Percentiles rank a stretch among this genome's conserved stretches.
Evolutionary conservation across 2,329 filamentous ascomycete genomes (phyloP).

Genomic region (Calonectria montana): DNA sequence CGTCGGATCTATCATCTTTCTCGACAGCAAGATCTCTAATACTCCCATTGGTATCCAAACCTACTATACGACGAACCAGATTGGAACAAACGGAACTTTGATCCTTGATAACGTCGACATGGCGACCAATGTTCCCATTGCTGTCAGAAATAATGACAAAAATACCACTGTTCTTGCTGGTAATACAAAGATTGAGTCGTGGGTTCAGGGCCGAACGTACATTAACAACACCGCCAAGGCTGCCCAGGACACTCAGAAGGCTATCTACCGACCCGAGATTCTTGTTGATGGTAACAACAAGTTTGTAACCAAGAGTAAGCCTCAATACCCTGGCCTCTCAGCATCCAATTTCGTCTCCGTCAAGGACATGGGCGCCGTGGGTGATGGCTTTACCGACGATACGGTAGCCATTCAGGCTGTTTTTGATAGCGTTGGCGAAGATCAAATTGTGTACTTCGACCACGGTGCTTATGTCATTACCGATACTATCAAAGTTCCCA

Average conservation of each 20-base stretch:
- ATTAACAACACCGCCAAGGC: conserved; percentile 59
- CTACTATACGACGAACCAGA: conserved; percentile 72
- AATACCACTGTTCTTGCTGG: conserved; percentile 73
- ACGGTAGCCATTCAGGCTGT: conserved; percentile 85
- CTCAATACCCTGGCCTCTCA: conserved; percentile 80
- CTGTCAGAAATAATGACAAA: conserved; percentile 70
- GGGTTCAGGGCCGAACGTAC: conserved; percentile 84
- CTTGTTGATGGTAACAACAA: conserved; percentile 74
- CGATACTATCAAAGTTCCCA: conserved; percentile 77
- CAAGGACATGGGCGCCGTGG: conserved; percentile 84
- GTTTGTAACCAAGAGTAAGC: conserved; percentile 87
- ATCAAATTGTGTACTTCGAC: conserved; percentile 79
- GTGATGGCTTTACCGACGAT: conserved; percentile 89
- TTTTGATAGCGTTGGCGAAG: conserved; percentile 73
- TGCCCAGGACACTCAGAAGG: conserved; percentile 68
- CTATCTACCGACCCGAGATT: conserved; percentile 70
- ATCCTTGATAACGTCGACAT: conserved; percentile 94
- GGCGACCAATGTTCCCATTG: conserved; percentile 70
- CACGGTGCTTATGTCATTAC: conserved; percentile 79
- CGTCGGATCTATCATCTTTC: conserved; percentile 81
- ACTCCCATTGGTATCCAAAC: conserved; percentile 82
- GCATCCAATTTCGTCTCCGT: conserved; percentile 81
- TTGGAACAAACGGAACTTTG: conserved; percentile 80
- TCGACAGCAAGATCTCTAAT: conserved; percentile 83
- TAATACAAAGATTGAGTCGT: conserved; percentile 76